Conservation (phyloP, 2,329 filamentous ascomycete genomes). For the Apiospora phragmitis region DNA sequence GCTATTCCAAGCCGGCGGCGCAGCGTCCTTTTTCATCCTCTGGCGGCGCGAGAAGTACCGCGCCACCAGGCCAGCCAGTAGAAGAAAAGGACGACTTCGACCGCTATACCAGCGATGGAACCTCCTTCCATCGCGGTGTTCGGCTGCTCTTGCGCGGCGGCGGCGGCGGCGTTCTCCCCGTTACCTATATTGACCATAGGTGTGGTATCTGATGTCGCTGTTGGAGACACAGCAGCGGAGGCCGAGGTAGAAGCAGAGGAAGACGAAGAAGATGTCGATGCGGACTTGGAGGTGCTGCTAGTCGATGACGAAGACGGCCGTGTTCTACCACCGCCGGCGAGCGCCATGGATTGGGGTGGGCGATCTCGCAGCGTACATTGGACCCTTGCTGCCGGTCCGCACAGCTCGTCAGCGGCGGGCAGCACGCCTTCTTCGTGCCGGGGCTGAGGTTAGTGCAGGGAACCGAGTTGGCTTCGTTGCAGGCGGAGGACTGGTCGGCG, state of each 20-base stretch:
- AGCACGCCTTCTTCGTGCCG: neutral
- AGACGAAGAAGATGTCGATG: neutral
- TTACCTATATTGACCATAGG: neutral
- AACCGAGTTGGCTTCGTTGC: neutral
- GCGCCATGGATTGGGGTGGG: neutral
- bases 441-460: neutral
- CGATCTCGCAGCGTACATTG: neutral
- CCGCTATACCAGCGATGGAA: neutral
- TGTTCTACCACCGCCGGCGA: neutral
- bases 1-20: neutral
- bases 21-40: neutral
- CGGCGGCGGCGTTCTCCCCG: neutral
- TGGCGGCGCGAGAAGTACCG: neutral
- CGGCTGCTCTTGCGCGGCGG: neutral
- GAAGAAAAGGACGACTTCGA: neutral
- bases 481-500: neutral
- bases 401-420: constrained; percentile 9
- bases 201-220: neutral
- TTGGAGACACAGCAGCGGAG: neutral
- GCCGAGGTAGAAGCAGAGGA: neutral
- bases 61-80: neutral
- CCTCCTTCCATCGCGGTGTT: neutral
- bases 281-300: no score
- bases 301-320: neutral
- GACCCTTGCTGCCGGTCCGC: neutral